These are phyloP conservation scores for Phaeophleospora eucalypticola DNA, from an alignment of 2,329 filamentous ascomycete genomes.

Conservation along the genomic window DNA sequence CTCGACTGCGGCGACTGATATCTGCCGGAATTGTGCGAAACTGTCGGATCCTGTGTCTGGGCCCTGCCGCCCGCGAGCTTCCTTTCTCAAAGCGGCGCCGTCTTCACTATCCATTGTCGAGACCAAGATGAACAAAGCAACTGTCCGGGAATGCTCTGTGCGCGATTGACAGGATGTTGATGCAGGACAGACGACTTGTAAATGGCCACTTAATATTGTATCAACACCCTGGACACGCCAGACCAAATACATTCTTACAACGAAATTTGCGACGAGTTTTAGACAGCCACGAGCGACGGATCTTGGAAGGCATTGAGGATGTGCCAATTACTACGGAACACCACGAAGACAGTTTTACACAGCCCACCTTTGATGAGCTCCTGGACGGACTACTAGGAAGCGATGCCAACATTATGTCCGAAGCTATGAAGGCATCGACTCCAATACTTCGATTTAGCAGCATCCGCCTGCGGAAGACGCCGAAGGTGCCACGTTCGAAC, in stretches of 20 bases:
- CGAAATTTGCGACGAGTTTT: constrained; percentile 31
- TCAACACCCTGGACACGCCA: neutral
- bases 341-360: neutral
- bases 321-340: neutral
- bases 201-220: constrained; percentile 3
- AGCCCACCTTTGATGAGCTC: neutral
- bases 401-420: neutral
- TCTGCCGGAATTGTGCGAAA: too few species aligned
- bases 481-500: neutral
- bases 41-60: too few species aligned
- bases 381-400: neutral
- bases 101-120: neutral
- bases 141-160: neutral
- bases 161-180: neutral
- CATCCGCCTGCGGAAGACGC: neutral
- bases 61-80: too few species aligned
- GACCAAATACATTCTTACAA: constrained; percentile 22
- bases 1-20: too few species aligned
- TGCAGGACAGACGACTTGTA: neutral
- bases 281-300: constrained; percentile 24
- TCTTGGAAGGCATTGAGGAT: constrained; percentile 1
- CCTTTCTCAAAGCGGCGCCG: too few species aligned
- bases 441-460: constrained; percentile 2
- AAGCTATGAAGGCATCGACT: neutral
- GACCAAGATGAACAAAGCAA: neutral